phyloP scores from a whole-genome alignment of 2,329 filamentous ascomycete species.

The Aspergillus sp. region DNA sequence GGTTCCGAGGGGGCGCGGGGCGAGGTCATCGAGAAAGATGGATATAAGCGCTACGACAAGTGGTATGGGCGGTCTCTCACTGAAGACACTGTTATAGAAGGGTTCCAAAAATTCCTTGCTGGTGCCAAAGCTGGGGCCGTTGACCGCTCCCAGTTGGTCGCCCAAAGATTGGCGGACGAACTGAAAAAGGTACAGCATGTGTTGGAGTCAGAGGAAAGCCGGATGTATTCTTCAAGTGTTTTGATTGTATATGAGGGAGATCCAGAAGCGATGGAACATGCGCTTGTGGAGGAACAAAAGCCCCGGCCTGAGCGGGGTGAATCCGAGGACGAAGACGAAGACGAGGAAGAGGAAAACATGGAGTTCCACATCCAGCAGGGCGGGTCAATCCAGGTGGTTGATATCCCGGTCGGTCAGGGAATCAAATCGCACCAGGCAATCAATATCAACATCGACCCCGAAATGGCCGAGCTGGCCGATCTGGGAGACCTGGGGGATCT shows the following conservation, averaged over 20 bases:
- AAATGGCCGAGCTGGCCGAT: slow-evolving; percentile 42
- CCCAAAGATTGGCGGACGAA: slow-evolving; percentile 43
- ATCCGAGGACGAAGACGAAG: slow-evolving; percentile 34
- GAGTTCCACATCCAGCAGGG: slow-evolving; percentile 31
- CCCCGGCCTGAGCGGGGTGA: slow-evolving; percentile 28
- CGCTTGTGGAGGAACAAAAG: slow-evolving; percentile 49
- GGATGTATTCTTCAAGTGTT: slow-evolving; percentile 68
- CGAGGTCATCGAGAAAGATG: slow-evolving; percentile 49
- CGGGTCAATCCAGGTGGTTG: slow-evolving; percentile 33
- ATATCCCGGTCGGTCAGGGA: slow-evolving; percentile 31
- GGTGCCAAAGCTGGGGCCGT: slow-evolving; percentile 44
- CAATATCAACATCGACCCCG: slow-evolving; percentile 38
- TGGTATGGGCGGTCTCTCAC: slow-evolving; percentile 64
- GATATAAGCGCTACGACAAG: slow-evolving; percentile 65
- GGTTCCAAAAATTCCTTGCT: slow-evolving; percentile 60
- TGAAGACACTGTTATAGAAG: slow-evolving; percentile 56
- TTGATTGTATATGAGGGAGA: slow-evolving; percentile 69
- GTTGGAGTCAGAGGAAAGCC: slow-evolving; percentile 59
- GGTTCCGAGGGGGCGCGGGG: slow-evolving; percentile 48
- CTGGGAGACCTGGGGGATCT: slow-evolving; percentile 46
- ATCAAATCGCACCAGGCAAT: slow-evolving; percentile 34
- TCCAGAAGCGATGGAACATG: slow-evolving; percentile 53
- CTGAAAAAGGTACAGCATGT: slow-evolving; percentile 49
- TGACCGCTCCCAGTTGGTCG: slow-evolving; percentile 48
- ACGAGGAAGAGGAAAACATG: slow-evolving; percentile 33